phyloP scores from a whole-genome alignment of 768 basidiomycete genomes.

The Auriscalpium vulgare region DNA sequence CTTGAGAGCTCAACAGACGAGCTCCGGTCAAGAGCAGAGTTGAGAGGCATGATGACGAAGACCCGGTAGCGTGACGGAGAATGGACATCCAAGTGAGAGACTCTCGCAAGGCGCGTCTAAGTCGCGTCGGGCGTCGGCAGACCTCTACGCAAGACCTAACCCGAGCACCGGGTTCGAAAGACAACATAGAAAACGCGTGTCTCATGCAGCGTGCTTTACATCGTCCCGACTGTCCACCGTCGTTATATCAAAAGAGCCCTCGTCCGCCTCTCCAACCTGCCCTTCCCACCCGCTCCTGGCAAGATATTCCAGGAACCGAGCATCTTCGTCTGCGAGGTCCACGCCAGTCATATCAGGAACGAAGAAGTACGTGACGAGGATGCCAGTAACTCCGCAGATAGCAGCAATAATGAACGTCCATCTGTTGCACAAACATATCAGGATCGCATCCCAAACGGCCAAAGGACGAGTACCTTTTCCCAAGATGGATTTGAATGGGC shows the following conservation, averaged over 20 bases:
- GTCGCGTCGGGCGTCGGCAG: background rate
- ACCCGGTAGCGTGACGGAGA: background rate
- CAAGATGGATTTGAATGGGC: conserved; percentile 60
- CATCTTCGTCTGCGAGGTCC: conserved; percentile 61
- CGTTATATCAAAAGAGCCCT: conserved; percentile 9
- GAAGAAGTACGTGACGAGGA: conserved; percentile 60
- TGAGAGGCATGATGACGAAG: background rate
- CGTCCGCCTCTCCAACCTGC: conserved; percentile 49
- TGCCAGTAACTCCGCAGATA: conserved; percentile 56
- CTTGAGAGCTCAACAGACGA: too few relatives aligned
- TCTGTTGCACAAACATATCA: conserved; percentile 20
- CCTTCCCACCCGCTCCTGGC: conserved; percentile 60
- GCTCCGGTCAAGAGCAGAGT: too few relatives aligned
- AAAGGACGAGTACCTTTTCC: conserved; percentile 37
- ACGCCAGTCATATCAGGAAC: conserved; percentile 60
- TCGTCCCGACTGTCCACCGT: too few relatives aligned
- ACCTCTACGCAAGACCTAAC: background rate
- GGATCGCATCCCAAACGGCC: background rate
- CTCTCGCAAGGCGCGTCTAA: background rate
- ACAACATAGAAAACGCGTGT: too few relatives aligned
- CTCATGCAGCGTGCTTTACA: too few relatives aligned
- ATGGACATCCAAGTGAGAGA: background rate
- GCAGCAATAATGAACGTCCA: conserved; percentile 67
- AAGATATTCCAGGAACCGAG: conserved; percentile 51
- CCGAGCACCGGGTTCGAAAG: background rate